A percentile compares a stretch with the other conserved stretches of the same genome.
phyloP scores from a whole-genome alignment of 192 early-diverging fungal genomes.

The Rhizophagus clarus region DNA sequence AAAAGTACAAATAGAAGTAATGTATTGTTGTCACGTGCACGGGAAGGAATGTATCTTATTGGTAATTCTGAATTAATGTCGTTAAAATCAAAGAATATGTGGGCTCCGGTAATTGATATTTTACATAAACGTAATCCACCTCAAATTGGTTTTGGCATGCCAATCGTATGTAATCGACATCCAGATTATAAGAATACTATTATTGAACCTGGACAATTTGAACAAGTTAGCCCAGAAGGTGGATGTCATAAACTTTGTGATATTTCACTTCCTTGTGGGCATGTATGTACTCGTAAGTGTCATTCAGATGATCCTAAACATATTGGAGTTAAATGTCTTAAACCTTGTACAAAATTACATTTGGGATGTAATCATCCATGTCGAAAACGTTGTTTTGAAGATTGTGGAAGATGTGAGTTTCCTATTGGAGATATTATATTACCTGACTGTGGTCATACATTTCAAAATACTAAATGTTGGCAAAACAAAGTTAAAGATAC shows the following conservation, averaged over 20 bases:
- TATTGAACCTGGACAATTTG: conserved; percentile 32
- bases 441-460: too few relatives aligned
- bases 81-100: conserved; percentile 30
- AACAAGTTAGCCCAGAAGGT: conserved; percentile 50
- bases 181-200: conserved; percentile 39
- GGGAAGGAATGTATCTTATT: conserved; percentile 62
- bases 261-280: conserved; percentile 49
- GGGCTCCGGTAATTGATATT: conserved; percentile 47
- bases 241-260: conserved; percentile 44
- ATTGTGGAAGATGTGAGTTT: conserved; percentile 47
- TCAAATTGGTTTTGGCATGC: conserved; percentile 43
- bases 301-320: conserved; percentile 38
- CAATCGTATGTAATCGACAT: conserved; percentile 53
- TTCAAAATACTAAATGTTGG: too few relatives aligned
- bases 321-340: conserved; percentile 40
- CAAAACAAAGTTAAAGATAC: not conserved
- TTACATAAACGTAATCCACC: conserved; percentile 29
- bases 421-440: not conserved
- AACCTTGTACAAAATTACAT: conserved; percentile 47
- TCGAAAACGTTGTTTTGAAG: conserved; percentile 44
- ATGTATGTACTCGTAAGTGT: conserved; percentile 44
- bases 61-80: conserved; percentile 49
- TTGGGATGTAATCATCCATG: conserved; percentile 50
- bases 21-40: conserved; percentile 57
- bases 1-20: conserved; percentile 58